These are phyloP conservation scores for Xylaria sp. DNA, from an alignment of 2,329 filamentous ascomycete species.

Conservation along the genomic window DNA sequence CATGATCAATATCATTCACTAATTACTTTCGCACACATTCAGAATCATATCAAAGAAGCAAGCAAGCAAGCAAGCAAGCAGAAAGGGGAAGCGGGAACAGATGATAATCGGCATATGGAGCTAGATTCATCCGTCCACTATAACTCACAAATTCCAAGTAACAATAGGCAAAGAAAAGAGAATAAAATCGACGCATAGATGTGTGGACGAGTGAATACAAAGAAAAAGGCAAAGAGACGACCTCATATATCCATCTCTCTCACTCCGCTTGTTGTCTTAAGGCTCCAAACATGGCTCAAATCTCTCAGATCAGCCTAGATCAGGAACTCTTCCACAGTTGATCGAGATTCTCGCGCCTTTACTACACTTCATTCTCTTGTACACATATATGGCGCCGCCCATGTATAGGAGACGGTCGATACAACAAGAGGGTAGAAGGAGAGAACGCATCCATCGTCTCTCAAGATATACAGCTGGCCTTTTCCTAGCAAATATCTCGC, in stretches of 20 bases:
- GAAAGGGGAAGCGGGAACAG: background rate
- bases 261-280: slow-evolving; percentile 4
- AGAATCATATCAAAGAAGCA: background rate
- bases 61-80: background rate
- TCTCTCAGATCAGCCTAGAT: slow-evolving; percentile 9
- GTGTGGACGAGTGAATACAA: background rate
- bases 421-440: slow-evolving; percentile 9
- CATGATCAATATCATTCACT: background rate
- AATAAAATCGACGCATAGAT: slow-evolving; percentile 1
- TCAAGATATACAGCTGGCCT: slow-evolving; percentile 7
- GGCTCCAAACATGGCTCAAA: background rate
- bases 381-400: slow-evolving; percentile 11
- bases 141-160: background rate
- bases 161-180: background rate
- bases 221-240: slow-evolving; percentile 16
- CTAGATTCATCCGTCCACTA: slow-evolving; percentile 5
- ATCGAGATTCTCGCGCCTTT: slow-evolving; percentile 10
- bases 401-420: slow-evolving; percentile 24
- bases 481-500: slow-evolving; percentile 19
- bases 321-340: background rate
- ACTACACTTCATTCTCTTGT: slow-evolving; percentile 18
- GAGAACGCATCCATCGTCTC: slow-evolving; percentile 3
- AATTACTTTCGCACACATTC: background rate
- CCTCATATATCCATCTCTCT: slow-evolving; percentile 21
- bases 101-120: slow-evolving; percentile 6